Base-by-base conservation (phyloP, 495 filamentous ascomycete species). In the Aspergillus sclerotioniger region DNA sequence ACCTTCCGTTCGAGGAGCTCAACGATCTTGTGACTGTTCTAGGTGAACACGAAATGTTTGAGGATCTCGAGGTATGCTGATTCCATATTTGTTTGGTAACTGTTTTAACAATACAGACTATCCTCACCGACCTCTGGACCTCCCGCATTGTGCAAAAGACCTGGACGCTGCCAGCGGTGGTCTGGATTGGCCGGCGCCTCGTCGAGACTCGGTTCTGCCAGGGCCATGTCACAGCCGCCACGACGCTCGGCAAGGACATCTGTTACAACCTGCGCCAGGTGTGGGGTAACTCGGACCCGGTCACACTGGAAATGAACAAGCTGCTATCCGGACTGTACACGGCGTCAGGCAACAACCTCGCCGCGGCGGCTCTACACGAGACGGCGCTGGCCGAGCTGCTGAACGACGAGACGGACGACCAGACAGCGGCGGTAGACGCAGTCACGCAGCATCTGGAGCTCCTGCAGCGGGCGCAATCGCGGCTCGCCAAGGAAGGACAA, bases 251-350 rank as follows among this genome's bases (percentile, higher is more conserved):
- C 64, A 80, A 83, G 50, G 80, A 79, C 61, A 83, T 87, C 59
- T 83, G 80, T 67, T 86, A 87, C 71, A 87, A 87, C 54, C 71
- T 87, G 50, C 81, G 82, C 7, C 80, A 82, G 43, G 78, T 80
- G 6, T 82, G 79, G 62, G 82, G 83, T 16, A 76, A 76, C 21
- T 73, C 80, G 5, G 81, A 87, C 60, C 67, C 67, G 6, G 76
- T 82, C 17, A 79, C 83, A 0, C 68, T 87, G 20, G 74, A 80
- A 8, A 82, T 85, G 76, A 77, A 73, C 29, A 74, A 80, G 57
- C 76, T 86, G 41, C 77, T 87, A 0, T 81, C 82, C 0, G 73
- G 73, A 0, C 71, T 87, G 15, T 83, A 80, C 58, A 79, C 80
- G 2, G 72, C 71, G 2, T 78, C 77, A 3, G 70, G 72, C 0